phyloP scores from a whole-genome alignment of 164 flowering plant genomes.

The Nymphaea colorata region DNA sequence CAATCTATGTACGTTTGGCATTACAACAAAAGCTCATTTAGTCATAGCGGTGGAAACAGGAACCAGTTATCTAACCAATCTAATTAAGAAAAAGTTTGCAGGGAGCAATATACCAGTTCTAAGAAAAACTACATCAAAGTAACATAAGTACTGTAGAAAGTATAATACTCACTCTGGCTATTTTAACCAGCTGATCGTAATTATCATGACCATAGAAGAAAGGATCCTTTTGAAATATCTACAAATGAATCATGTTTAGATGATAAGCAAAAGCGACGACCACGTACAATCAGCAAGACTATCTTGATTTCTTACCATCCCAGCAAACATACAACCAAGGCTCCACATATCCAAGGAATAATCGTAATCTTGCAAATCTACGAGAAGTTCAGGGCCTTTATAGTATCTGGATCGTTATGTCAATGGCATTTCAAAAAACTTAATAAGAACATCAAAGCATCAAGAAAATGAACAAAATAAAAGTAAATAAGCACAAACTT shows the following conservation, averaged over 20 bases:
- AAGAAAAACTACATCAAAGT: too few species aligned
- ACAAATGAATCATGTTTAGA: constrained; percentile 8
- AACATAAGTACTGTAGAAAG: too few species aligned
- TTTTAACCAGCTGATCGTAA: constrained; percentile 93
- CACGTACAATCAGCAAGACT: background rate
- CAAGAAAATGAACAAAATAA: background rate
- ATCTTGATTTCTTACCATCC: constrained; percentile 56
- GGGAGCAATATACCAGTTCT: too few species aligned
- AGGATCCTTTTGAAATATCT: constrained; percentile 68
- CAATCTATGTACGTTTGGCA: too few species aligned
- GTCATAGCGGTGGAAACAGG: too few species aligned
- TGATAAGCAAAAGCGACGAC: background rate
- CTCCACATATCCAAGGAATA: constrained; percentile 98
- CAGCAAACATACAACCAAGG: constrained; percentile 99
- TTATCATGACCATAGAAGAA: constrained; percentile 97
- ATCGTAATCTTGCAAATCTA: constrained; percentile 97
- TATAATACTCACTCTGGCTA: constrained; percentile 57
- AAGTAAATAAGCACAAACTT: background rate
- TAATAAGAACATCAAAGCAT: background rate
- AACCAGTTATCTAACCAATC: too few species aligned
- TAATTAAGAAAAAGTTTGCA: too few species aligned
- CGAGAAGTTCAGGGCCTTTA: constrained; percentile 96
- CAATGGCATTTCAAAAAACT: background rate
- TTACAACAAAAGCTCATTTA: too few species aligned
- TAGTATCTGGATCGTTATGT: constrained; percentile 53